phyloP scores from a whole-genome alignment of 768 basidiomycete genomes.

The Chalciporus piperatus region DNA sequence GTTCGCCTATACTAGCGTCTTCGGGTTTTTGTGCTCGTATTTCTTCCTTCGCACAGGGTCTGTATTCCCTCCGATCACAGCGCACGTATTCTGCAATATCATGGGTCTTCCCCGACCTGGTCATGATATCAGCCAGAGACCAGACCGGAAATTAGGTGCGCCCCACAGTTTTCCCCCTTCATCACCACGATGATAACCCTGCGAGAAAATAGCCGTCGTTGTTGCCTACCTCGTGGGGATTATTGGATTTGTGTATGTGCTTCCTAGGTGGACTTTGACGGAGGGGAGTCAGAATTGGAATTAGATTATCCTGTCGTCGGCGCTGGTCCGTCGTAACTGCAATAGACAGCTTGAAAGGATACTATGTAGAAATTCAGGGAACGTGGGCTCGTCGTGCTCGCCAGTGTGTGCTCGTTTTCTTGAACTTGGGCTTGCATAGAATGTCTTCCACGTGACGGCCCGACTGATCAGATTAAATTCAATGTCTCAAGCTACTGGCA shows the following conservation, averaged over 20 bases:
- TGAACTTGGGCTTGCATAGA: too few relatives aligned
- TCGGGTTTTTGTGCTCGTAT: constrained; percentile 85
- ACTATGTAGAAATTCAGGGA: constrained; percentile 8
- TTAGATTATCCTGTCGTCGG: constrained; percentile 6
- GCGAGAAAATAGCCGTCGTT: constrained; percentile 45
- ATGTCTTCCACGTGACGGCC: constrained; percentile 17
- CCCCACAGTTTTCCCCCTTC: constrained; percentile 14
- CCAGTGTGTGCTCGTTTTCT: too few relatives aligned
- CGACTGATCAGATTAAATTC: not conserved
- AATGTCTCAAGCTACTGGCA: not conserved
- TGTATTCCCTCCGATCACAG: constrained; percentile 68
- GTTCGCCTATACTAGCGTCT: constrained; percentile 85
- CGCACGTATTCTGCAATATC: constrained; percentile 91
- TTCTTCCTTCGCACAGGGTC: constrained; percentile 86
- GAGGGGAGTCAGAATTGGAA: constrained; percentile 44
- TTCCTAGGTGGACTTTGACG: constrained; percentile 49
- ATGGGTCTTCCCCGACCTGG: constrained; percentile 83
- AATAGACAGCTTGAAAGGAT: not conserved
- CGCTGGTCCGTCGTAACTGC: constrained; percentile 9
- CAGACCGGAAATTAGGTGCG: constrained; percentile 51
- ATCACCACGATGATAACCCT: constrained; percentile 9
- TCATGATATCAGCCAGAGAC: constrained; percentile 54
- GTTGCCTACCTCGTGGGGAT: constrained; percentile 59
- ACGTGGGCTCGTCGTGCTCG: too few relatives aligned
- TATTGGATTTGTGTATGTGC: constrained; percentile 50